Conservation (phyloP, 176 grass and related monocot species). For the Lolium multiflorum region DNA sequence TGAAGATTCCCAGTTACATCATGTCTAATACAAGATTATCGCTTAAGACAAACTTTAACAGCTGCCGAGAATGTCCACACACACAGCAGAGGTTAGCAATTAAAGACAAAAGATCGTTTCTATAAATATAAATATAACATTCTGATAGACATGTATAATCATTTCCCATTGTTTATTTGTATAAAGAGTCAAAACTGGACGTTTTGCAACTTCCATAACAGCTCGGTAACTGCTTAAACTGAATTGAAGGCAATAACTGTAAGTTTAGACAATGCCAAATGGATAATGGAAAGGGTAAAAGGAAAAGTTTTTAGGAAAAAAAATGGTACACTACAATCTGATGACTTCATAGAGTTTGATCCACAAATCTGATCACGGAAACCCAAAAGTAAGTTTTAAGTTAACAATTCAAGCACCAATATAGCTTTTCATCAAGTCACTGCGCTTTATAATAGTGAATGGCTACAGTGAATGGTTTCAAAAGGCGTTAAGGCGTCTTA, state of each 20-base stretch:
- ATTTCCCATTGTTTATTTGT: not conserved
- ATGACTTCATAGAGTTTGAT: slow-evolving; percentile 3
- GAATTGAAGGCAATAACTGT: not conserved
- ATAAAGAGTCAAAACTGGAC: not conserved
- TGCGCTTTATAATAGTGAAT: not conserved
- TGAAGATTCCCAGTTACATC: not conserved
- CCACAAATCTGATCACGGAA: slow-evolving; percentile 20
- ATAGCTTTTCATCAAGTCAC: slow-evolving; percentile 11
- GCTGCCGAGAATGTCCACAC: not conserved
- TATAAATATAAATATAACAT: slow-evolving; percentile 8
- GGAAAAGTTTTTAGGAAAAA: slow-evolving; percentile 9
- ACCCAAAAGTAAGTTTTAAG: not conserved
- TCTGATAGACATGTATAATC: not conserved
- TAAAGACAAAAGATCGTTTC: not conserved
- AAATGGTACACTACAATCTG: not conserved
- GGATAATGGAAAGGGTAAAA: not conserved
- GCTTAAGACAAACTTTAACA: slow-evolving; percentile 27
- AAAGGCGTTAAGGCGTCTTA: too few species aligned
- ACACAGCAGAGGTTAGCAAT: not conserved
- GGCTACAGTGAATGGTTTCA: not conserved
- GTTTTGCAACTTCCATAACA: slow-evolving; percentile 22
- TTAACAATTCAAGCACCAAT: slow-evolving; percentile 3
- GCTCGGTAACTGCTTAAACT: slow-evolving; percentile 15
- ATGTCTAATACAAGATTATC: slow-evolving; percentile 11
- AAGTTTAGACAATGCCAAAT: not conserved